Conservation (phyloP, 2,329 filamentous ascomycete genomes). For the Botryotinia convoluta region DNA sequence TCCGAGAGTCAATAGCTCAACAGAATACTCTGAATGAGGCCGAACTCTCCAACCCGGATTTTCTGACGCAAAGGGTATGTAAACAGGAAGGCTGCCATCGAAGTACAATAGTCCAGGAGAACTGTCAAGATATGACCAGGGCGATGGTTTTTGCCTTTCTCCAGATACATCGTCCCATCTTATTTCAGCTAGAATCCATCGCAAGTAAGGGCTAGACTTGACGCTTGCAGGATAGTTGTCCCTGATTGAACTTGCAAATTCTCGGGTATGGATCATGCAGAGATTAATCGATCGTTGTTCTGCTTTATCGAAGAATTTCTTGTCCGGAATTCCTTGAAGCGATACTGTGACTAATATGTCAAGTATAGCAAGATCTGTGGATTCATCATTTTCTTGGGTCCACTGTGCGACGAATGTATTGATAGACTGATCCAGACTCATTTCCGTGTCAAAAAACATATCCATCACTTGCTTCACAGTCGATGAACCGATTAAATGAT, state of each 20-base stretch:
- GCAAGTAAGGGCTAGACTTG: constrained; percentile 2
- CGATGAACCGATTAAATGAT: neutral
- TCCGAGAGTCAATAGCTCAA: neutral
- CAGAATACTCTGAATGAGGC: neutral
- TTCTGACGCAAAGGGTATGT: neutral
- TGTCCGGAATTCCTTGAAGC: neutral
- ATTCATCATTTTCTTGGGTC: neutral
- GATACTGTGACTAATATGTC: neutral
- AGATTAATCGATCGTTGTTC: neutral
- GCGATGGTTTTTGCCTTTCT: neutral
- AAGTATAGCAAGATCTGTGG: neutral
- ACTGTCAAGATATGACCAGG: neutral
- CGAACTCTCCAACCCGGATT: neutral
- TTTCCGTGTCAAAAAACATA: neutral
- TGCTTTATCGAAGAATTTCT: neutral
- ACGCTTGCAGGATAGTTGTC: neutral
- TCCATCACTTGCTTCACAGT: neutral
- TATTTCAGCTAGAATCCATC: neutral
- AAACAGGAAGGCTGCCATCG: neutral
- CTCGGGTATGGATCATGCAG: neutral
- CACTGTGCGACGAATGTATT: neutral
- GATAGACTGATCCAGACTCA: neutral
- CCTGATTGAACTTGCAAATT: neutral
- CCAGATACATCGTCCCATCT: neutral
- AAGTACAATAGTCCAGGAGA: neutral